A percentile compares a stretch with the other conserved stretches of the same genome.
These are phyloP conservation scores for Nakazawaea ishiwadae DNA, from an alignment of 805 yeast genomes.

Conservation along the genomic window DNA sequence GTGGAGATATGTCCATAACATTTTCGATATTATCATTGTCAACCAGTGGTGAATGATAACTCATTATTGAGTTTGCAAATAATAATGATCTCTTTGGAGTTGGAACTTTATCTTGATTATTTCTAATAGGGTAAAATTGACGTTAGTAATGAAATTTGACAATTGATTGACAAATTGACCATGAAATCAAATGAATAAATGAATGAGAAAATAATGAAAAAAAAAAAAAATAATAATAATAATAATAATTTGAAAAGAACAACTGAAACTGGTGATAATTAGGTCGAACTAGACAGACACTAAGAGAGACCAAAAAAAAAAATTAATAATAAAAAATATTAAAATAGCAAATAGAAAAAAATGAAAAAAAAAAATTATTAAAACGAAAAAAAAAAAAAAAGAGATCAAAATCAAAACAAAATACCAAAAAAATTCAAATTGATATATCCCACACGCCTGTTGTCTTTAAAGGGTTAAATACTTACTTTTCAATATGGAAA, in stretches of 20 bases:
- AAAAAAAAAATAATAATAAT: no score
- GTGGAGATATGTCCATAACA: conserved; percentile 24
- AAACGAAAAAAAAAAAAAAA: conserved; percentile 14
- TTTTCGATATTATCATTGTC: conserved; percentile 15
- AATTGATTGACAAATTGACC: no score
- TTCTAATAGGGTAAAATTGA: not conserved
- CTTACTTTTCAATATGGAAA: conserved; percentile 25
- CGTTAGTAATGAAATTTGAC: conserved; percentile 14
- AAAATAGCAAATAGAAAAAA: no score
- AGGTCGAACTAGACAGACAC: conserved; percentile 13
- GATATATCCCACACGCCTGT: not conserved
- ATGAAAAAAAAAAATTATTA: conserved; percentile 12
- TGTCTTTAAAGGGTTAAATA: no score
- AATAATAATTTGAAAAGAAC: no score
- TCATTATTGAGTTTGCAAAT: not conserved
- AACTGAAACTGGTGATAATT: not conserved
- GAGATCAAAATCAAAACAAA: conserved; percentile 17
- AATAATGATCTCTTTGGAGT: conserved; percentile 17
- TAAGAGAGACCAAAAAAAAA: conserved; percentile 10
- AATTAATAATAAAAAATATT: no score
- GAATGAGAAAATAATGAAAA: no score
- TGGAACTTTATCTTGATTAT: conserved; percentile 15
- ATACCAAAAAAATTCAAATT: conserved; percentile 11
- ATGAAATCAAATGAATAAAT: no score
- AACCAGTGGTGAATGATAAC: not conserved